phyloP scores from a whole-genome alignment of 2,329 filamentous ascomycete species.

The Penicillium vulpinum region DNA sequence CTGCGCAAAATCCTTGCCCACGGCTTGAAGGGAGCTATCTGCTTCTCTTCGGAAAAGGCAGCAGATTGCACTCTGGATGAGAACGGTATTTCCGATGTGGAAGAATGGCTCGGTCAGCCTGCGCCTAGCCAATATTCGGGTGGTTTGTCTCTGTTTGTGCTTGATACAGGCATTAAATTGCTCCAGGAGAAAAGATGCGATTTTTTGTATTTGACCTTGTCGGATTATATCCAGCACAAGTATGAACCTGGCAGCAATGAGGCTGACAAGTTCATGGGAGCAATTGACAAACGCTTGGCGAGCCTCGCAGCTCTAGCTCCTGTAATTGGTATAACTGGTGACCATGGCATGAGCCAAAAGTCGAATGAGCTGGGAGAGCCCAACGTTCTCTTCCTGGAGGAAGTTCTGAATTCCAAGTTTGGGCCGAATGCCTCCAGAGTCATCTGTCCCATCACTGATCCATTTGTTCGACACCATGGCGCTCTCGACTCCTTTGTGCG shows the following conservation, averaged over 20 bases:
- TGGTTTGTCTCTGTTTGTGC: conserved; percentile 47
- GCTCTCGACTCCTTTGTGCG: conserved; percentile 47
- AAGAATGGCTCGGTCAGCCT: conserved; percentile 40
- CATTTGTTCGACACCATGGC: conserved; percentile 47
- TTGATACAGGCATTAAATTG: conserved; percentile 47
- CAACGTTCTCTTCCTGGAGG: conserved; percentile 45
- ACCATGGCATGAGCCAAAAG: conserved; percentile 49
- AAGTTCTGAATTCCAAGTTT: conserved; percentile 37
- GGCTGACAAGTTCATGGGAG: conserved; percentile 41
- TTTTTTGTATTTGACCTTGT: conserved; percentile 47
- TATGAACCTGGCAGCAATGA: conserved; percentile 40
- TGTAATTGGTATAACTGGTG: conserved; percentile 44
- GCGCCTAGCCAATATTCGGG: conserved; percentile 46
- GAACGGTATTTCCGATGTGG: conserved; percentile 39
- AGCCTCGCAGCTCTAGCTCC: conserved; percentile 37
- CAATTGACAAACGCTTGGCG: conserved; percentile 37
- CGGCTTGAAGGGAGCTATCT: conserved; percentile 38
- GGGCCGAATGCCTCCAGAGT: conserved; percentile 35
- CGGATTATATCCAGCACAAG: conserved; percentile 50
- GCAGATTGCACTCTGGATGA: conserved; percentile 32
- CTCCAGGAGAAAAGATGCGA: conserved; percentile 43
- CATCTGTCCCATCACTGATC: conserved; percentile 49
- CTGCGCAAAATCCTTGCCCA: conserved; percentile 44
- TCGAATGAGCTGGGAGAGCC: conserved; percentile 35
- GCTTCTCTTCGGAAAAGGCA: conserved; percentile 43